A percentile compares a stretch with the other conserved stretches of the same genome.
Evolutionary conservation across 129 eudicot genomes (phyloP).

Genomic region (Calendula officinalis): DNA sequence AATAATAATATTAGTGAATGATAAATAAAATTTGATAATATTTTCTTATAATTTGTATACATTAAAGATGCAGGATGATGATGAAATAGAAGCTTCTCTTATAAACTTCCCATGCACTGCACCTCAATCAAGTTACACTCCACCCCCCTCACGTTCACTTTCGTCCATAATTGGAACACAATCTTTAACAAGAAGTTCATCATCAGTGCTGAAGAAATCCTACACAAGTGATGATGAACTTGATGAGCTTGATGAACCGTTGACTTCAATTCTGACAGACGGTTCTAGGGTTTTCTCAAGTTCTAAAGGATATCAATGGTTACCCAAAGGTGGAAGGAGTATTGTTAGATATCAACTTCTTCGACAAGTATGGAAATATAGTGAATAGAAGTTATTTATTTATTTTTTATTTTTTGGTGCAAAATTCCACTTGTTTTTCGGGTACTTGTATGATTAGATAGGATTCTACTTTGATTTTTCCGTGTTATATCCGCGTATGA

Average conservation of each 20-base stretch:
- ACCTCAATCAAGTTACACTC: conserved; percentile 48
- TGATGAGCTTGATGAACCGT: conserved; percentile 71
- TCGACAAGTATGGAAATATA: conserved; percentile 73
- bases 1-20: not conserved
- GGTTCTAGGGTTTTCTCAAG: conserved; percentile 13
- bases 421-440: not conserved
- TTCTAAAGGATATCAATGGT: conserved; percentile 17
- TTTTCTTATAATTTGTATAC: conserved; percentile 1
- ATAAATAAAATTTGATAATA: not conserved
- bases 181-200: conserved; percentile 48
- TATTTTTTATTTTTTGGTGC: not conserved
- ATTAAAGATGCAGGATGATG: conserved; percentile 37
- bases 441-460: too few relatives aligned
- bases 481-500: too few relatives aligned
- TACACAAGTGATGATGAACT: conserved; percentile 88
- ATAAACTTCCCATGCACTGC: conserved; percentile 62
- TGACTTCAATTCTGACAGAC: conserved; percentile 56
- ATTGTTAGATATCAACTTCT: conserved; percentile 71
- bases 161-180: conserved; percentile 37
- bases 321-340: conserved; percentile 54
- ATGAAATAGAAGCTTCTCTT: conserved; percentile 31
- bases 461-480: too few relatives aligned
- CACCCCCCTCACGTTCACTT: conserved; percentile 68
- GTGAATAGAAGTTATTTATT: conserved; percentile 32
- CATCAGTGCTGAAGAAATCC: conserved; percentile 67